Percentiles rank a stretch among this genome's conserved stretches.
phyloP scores from a whole-genome alignment of 208 protist genomes.

The Naegleria fowleri region DNA sequence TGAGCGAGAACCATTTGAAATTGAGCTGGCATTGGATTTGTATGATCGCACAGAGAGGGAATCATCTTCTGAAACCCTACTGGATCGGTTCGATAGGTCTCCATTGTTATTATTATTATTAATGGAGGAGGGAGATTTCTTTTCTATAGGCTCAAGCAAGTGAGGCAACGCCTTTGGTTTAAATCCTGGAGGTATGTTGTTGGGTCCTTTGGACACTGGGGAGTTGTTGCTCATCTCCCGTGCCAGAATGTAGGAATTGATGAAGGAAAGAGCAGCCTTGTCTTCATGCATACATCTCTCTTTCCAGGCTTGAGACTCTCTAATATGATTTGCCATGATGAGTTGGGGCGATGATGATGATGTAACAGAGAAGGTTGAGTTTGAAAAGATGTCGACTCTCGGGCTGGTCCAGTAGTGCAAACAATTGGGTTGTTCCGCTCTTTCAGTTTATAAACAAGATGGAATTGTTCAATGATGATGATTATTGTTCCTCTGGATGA shows the following conservation, averaged over 20 bases:
- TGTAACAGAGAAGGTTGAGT: too few relatives aligned
- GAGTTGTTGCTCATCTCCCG: neutral
- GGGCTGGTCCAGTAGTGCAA: too few relatives aligned
- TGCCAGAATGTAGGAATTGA: neutral
- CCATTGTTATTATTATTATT: neutral
- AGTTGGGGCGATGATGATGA: too few relatives aligned
- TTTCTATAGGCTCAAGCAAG: neutral
- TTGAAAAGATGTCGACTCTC: too few relatives aligned
- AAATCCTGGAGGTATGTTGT: neutral
- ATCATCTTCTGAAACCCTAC: neutral
- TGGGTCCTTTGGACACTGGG: neutral
- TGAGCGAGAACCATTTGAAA: neutral
- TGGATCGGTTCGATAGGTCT: neutral
- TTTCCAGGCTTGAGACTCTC: neutral
- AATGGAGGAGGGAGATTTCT: neutral
- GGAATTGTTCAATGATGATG: too few relatives aligned
- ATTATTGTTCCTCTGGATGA: too few relatives aligned
- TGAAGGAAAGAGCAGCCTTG: neutral
- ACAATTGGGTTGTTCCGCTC: too few relatives aligned
- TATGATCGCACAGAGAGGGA: neutral
- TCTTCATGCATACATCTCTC: neutral
- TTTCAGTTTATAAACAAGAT: too few relatives aligned
- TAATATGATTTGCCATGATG: neutral
- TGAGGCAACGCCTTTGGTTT: neutral
- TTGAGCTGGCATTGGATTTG: neutral